Percentiles rank a stretch among this genome's conserved stretches.
phyloP scores from a whole-genome alignment of 306 rosid genomes.

The Castanospermum australe region DNA sequence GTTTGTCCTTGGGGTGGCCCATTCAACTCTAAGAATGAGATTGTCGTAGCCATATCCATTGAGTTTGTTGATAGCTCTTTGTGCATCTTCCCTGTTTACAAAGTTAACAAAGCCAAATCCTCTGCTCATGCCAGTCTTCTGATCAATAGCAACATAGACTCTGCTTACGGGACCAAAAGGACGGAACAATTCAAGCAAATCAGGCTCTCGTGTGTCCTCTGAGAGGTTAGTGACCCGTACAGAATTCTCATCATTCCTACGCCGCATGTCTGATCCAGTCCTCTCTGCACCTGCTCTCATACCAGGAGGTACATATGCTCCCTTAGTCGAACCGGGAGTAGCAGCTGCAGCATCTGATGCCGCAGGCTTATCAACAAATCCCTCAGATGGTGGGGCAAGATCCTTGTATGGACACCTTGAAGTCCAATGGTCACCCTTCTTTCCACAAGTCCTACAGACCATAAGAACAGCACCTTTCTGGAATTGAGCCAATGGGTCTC shows the following conservation, averaged over 20 bases:
- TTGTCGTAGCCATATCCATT: constrained; percentile 93
- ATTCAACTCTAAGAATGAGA: constrained; percentile 54
- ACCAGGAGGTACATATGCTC: constrained; percentile 82
- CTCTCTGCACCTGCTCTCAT: constrained; percentile 77
- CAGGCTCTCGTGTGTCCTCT: constrained; percentile 92
- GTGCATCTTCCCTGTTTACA: constrained; percentile 92
- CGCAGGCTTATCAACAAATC: constrained; percentile 60
- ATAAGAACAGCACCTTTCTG: constrained; percentile 82
- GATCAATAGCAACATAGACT: constrained; percentile 89
- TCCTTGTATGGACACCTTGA: constrained; percentile 95
- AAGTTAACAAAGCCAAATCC: constrained; percentile 97
- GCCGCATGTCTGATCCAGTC: constrained; percentile 78
- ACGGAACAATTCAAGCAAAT: constrained; percentile 89
- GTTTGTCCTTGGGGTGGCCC: constrained; percentile 53
- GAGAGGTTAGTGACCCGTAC: constrained; percentile 96
- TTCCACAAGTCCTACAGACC: constrained; percentile 93
- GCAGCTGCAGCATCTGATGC: constrained; percentile 45
- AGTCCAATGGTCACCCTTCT: constrained; percentile 98
- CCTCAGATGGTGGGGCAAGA: constrained; percentile 62
- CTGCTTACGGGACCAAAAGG: constrained; percentile 91
- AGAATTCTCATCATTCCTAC: constrained; percentile 93
- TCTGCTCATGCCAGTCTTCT: constrained; percentile 82
- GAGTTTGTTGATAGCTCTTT: constrained; percentile 85
- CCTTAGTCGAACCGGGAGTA: constrained; percentile 52
- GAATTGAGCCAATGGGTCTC: constrained; percentile 57